phyloP scores from a whole-genome alignment of 2,329 filamentous ascomycete species.

The Colletotrichum sp. region DNA sequence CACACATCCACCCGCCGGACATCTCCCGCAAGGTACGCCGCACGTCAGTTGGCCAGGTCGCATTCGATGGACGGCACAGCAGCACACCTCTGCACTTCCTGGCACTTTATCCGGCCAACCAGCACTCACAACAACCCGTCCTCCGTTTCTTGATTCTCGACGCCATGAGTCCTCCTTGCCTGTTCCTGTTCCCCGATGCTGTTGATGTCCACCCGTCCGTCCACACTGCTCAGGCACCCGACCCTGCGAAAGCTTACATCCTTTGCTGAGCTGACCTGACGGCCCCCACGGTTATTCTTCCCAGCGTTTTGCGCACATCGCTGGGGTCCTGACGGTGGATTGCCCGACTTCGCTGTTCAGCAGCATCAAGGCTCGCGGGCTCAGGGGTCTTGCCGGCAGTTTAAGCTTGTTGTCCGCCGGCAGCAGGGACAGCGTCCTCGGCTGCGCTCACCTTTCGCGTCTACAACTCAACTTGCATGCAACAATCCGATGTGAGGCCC shows the following conservation, averaged over 20 bases:
- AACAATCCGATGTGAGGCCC: conserved; percentile 7
- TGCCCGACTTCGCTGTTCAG: background rate
- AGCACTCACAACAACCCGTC: background rate
- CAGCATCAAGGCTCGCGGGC: background rate
- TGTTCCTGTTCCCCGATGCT: background rate
- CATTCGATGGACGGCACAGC: background rate
- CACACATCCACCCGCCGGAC: background rate
- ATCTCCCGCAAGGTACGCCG: background rate
- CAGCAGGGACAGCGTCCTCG: background rate
- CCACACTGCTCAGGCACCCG: background rate
- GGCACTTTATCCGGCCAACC: background rate
- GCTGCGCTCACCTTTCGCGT: background rate
- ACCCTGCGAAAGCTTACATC: background rate
- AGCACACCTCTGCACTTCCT: background rate
- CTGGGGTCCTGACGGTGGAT: background rate
- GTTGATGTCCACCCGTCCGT: background rate
- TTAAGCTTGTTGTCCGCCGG: background rate
- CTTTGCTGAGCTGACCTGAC: background rate
- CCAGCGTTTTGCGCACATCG: background rate
- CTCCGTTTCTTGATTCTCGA: background rate
- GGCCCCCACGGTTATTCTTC: background rate
- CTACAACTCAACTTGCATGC: background rate
- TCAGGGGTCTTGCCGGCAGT: conserved; percentile 12
- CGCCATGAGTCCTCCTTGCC: background rate
- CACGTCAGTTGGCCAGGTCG: background rate